Conservation (phyloP, 257 asterid species). For the Sherardia arvensis region DNA sequence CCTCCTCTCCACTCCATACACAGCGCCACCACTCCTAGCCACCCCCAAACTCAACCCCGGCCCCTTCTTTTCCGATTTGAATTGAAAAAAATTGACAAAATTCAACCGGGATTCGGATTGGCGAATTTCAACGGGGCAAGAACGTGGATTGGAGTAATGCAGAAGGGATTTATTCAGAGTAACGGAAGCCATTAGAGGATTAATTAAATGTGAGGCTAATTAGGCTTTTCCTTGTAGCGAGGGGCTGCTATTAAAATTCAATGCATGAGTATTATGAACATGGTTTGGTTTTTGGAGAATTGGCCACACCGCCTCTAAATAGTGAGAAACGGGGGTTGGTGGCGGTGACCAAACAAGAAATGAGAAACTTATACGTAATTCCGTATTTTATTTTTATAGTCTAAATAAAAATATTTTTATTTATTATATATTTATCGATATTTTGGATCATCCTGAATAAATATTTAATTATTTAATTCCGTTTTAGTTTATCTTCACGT, state of each 20-base stretch:
- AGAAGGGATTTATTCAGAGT: conserved; percentile 19
- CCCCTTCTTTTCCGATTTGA: neutral
- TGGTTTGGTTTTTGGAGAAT: neutral
- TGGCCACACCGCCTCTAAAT: neutral
- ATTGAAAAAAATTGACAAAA: neutral
- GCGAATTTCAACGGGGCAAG: conserved; percentile 14
- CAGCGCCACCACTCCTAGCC: conserved; percentile 10
- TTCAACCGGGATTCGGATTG: conserved; percentile 23
- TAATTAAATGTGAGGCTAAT: neutral
- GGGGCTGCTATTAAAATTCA: neutral
- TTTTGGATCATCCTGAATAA: too few species aligned
- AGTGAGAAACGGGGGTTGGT: neutral
- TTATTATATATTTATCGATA: too few species aligned
- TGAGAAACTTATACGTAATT: too few species aligned
- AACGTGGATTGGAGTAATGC: conserved; percentile 11
- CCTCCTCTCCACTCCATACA: neutral
- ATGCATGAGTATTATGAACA: neutral
- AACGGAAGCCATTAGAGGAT: conserved; percentile 34
- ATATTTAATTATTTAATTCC: too few species aligned
- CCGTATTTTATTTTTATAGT: too few species aligned
- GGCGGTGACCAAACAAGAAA: neutral
- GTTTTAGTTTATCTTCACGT: too few species aligned
- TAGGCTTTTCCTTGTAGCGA: neutral
- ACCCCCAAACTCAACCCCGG: conserved; percentile 13
- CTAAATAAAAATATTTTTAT: too few species aligned